Percentiles rank a stretch among this genome's conserved stretches.
phyloP scores from a whole-genome alignment of 2,329 filamentous ascomycete species.

The Fusarium avenaceum region DNA sequence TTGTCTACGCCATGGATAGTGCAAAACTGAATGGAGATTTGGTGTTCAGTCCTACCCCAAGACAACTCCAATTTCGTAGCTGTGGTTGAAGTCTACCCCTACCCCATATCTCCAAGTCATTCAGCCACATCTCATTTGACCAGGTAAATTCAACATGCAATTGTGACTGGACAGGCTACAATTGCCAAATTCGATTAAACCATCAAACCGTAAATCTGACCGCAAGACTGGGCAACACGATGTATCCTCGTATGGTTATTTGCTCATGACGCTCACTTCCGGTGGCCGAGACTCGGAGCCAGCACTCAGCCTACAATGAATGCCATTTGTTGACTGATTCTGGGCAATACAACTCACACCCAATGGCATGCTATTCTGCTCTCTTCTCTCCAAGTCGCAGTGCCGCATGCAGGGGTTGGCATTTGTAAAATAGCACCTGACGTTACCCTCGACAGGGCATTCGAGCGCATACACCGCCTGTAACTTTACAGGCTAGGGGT shows the following conservation, averaged over 20 bases:
- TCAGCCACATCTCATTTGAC: constrained; percentile 19
- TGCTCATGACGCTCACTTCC: constrained; percentile 29
- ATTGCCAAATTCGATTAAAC: background rate
- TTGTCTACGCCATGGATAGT: constrained; percentile 18
- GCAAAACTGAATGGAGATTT: constrained; percentile 16
- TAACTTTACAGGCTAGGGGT: background rate
- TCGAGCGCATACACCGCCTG: constrained; percentile 37
- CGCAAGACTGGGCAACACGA: background rate
- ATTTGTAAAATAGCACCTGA: constrained; percentile 29
- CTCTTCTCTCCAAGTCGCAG: background rate
- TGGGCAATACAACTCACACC: constrained; percentile 34
- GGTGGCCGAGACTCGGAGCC: constrained; percentile 44
- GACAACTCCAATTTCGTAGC: constrained; percentile 8
- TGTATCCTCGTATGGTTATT: constrained; percentile 35
- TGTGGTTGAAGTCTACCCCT: background rate
- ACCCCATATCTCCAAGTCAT: background rate
- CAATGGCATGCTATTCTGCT: constrained; percentile 20
- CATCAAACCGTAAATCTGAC: background rate
- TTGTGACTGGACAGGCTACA: constrained; percentile 5
- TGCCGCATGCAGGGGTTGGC: constrained; percentile 15
- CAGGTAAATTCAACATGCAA: constrained; percentile 17
- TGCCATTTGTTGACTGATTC: constrained; percentile 12
- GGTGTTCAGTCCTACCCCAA: constrained; percentile 15
- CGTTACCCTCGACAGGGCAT: constrained; percentile 17
- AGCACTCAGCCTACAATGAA: background rate